Evolutionary conservation across 78 protist species (phyloP).

Genomic region (Chrysochromulina parva): DNA sequence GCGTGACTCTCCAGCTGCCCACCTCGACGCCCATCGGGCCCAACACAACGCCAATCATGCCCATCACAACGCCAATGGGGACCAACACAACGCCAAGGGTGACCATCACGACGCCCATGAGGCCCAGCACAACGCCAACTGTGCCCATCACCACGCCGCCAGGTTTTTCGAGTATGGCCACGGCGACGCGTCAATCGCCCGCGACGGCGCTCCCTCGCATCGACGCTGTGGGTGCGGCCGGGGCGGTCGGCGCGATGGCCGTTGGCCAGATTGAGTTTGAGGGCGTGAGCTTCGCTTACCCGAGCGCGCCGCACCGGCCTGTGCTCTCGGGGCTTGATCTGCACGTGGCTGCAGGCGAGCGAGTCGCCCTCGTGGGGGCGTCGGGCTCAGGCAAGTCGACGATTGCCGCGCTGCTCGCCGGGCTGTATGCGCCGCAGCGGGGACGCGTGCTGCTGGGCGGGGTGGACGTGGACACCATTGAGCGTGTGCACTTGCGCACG

Average conservation of each 20-base stretch:
- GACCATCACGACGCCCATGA: no score
- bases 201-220: no score
- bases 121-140: no score
- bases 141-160: no score
- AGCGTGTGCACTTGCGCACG: neutral
- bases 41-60: no score
- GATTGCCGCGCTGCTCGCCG: neutral
- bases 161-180: no score
- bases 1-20: no score
- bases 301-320: constrained; percentile 61
- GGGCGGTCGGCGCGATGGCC: neutral
- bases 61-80: no score
- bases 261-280: constrained; percentile 63
- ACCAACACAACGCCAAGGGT: no score
- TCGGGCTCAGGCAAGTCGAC: constrained; percentile 84
- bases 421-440: neutral
- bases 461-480: neutral
- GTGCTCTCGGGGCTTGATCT: constrained; percentile 56
- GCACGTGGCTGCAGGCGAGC: constrained; percentile 60
- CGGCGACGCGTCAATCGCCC: no score
- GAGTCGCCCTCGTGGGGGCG: constrained; percentile 84
- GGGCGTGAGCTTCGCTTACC: constrained; percentile 67
- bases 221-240: no score
- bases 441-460: constrained; percentile 8
- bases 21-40: no score